These are phyloP conservation scores for Sporothrix protearum DNA, from an alignment of 2,329 filamentous ascomycete species.

Conservation along the genomic window DNA sequence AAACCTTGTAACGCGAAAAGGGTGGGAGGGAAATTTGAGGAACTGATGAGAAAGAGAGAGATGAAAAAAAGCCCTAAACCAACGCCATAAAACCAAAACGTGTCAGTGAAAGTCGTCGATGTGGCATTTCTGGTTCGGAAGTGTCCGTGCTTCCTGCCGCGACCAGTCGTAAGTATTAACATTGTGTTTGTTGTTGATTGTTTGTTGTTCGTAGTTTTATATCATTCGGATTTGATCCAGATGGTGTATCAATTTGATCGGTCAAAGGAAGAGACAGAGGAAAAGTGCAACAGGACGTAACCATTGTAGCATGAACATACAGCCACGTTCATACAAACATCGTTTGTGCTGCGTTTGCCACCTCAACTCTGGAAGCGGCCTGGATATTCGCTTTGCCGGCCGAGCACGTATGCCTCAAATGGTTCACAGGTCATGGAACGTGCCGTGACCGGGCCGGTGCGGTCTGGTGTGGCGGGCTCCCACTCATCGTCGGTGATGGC, in stretches of 20 bases:
- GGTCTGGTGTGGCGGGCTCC: constrained; percentile 30
- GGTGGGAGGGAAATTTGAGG: background rate
- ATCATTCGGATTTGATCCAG: constrained; percentile 1
- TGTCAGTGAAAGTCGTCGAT: constrained; percentile 7
- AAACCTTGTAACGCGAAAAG: background rate
- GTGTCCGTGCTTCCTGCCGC: constrained; percentile 4
- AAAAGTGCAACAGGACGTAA: background rate
- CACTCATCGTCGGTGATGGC: constrained; percentile 43
- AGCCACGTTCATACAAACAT: background rate
- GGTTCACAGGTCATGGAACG: constrained; percentile 39
- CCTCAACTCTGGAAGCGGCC: constrained; percentile 22
- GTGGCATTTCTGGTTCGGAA: background rate
- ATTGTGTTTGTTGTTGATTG: background rate
- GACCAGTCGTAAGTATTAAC: background rate
- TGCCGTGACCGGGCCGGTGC: constrained; percentile 26
- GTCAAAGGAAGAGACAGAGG: background rate
- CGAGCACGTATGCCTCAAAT: constrained; percentile 43
- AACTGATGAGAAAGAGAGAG: background rate
- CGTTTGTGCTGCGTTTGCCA: background rate
- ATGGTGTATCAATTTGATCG: constrained; percentile 1
- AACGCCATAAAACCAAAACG: background rate
- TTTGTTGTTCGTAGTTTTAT: background rate
- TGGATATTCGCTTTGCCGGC: constrained; percentile 38
- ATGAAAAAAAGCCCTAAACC: background rate
- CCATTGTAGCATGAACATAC: background rate